phyloP scores from a whole-genome alignment of 495 filamentous ascomycete species.

The Xylaria telfairii region DNA sequence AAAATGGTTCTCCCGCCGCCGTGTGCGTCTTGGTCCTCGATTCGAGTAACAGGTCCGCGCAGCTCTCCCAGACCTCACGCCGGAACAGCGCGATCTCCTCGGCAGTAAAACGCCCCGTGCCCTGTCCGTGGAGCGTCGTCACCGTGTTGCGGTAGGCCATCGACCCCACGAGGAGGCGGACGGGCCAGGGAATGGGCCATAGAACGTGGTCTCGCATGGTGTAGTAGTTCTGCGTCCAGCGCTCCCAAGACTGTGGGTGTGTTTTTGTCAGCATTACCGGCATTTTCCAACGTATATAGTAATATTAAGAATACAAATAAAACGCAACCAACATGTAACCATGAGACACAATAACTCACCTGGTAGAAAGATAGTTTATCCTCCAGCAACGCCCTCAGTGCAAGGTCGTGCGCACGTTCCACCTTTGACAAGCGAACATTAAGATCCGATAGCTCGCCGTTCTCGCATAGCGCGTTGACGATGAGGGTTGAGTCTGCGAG shows the following conservation, averaged over 20 bases:
- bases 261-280: background rate
- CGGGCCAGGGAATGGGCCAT: constrained; percentile 52
- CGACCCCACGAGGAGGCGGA: constrained; percentile 60
- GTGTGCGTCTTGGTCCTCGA: constrained; percentile 25
- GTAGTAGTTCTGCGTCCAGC: constrained; percentile 68
- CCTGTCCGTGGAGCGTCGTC: constrained; percentile 59
- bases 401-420: constrained; percentile 56
- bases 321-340: no score
- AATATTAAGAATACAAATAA: no score
- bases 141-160: constrained; percentile 53
- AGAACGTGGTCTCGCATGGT: constrained; percentile 62
- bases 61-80: constrained; percentile 58
- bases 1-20: constrained; percentile 52
- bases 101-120: constrained; percentile 54
- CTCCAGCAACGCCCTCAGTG: constrained; percentile 61
- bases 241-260: constrained; percentile 44
- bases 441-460: constrained; percentile 53
- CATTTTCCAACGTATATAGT: no score
- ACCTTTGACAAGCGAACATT: constrained; percentile 47
- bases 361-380: constrained; percentile 62
- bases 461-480: constrained; percentile 47
- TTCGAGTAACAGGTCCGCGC: constrained; percentile 49
- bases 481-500: constrained; percentile 63
- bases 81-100: constrained; percentile 56
- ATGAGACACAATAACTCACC: constrained; percentile 34